Percentiles rank a stretch among this genome's conserved stretches.
Evolutionary conservation across 2,329 filamentous ascomycete genomes (phyloP).

Genomic region (Sporothrix curviconia): DNA sequence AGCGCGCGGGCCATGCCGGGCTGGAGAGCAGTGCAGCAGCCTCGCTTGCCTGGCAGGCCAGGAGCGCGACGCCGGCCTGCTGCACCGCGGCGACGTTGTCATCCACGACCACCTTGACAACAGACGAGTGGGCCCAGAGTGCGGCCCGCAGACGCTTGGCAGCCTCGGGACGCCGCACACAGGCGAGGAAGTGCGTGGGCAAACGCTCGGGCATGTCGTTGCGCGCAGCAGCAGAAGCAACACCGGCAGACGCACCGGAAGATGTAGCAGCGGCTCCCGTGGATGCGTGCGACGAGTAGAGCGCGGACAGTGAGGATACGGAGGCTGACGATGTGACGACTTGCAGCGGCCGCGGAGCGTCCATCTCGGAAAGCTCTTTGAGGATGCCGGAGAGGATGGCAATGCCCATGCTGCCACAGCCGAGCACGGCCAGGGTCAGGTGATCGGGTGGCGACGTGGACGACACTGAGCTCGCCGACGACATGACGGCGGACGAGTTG

Average conservation of each 20-base stretch:
- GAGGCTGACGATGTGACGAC: conserved; percentile 33
- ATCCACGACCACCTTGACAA: conserved; percentile 61
- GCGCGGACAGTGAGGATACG: conserved; percentile 7
- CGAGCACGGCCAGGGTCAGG: conserved; percentile 72
- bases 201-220: conserved; percentile 49
- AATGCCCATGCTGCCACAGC: conserved; percentile 80
- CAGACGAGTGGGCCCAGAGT: conserved; percentile 55
- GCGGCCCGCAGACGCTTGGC: conserved; percentile 62
- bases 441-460: conserved; percentile 8
- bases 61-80: conserved; percentile 65
- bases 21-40: conserved; percentile 61
- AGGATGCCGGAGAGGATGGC: conserved; percentile 78
- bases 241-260: conserved; percentile 34
- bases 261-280: neutral
- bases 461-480: conserved; percentile 3
- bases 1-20: conserved; percentile 62
- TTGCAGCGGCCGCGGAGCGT: conserved; percentile 40
- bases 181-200: conserved; percentile 73
- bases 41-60: conserved; percentile 76
- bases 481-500: neutral
- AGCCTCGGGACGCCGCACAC: conserved; percentile 64
- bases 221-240: conserved; percentile 35
- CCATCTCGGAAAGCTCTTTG: conserved; percentile 54
- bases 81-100: conserved; percentile 63
- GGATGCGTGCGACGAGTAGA: conserved; percentile 1